Evolutionary conservation across 352 stramenopile species (phyloP).

Genomic region (Globisporangium sylvaticum): DNA sequence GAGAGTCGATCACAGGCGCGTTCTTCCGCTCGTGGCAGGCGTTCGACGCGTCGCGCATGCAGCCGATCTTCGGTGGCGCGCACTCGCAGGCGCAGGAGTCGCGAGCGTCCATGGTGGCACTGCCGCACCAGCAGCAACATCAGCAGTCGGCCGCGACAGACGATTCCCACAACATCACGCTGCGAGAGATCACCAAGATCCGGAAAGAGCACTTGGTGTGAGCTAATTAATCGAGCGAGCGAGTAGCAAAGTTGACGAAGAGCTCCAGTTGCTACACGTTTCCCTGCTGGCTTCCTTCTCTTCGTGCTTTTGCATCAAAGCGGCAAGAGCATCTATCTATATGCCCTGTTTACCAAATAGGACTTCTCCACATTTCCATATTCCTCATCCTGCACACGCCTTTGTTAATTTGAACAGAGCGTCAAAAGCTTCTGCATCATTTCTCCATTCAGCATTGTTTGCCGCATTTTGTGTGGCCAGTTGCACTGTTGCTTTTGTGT

Average conservation of each 20-base stretch:
- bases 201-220: constrained; percentile 44
- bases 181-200: constrained; percentile 28
- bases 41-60: constrained; percentile 78
- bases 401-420: not conserved
- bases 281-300: not conserved
- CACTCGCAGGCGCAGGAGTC: constrained; percentile 21
- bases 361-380: not conserved
- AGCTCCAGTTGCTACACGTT: not conserved
- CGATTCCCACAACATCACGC: constrained; percentile 3
- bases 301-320: not conserved
- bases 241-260: not conserved
- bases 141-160: constrained; percentile 18
- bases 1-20: constrained; percentile 45
- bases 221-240: not conserved
- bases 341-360: constrained; percentile 1
- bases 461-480: not conserved
- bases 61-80: constrained; percentile 73
- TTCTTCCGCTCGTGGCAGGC: constrained; percentile 80
- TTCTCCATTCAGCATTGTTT: not conserved
- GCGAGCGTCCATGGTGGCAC: constrained; percentile 8
- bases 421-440: not conserved
- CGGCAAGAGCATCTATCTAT: constrained; percentile 2
- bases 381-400: not conserved
- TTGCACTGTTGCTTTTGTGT: not conserved
- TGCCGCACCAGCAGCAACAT: constrained; percentile 16